Evolutionary conservation across 2,329 filamentous ascomycete genomes (phyloP).

Genomic region (Neurospora sp.): DNA sequence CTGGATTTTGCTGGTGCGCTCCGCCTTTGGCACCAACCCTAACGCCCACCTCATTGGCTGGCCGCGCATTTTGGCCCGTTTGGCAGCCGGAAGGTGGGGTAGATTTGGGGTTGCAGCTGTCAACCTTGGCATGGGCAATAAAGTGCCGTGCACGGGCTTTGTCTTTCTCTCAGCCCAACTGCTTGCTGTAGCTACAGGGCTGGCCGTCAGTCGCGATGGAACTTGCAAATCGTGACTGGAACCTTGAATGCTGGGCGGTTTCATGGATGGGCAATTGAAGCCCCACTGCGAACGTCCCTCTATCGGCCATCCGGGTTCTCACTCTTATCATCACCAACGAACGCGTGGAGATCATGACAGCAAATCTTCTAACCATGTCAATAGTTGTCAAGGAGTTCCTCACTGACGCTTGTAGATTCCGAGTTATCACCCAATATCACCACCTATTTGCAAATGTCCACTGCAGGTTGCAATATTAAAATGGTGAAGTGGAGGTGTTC

Average conservation of each 20-base stretch:
- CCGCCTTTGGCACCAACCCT: constrained; percentile 15
- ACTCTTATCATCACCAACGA: neutral
- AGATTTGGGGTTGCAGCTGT: neutral
- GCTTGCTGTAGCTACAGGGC: neutral
- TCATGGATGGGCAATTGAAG: neutral
- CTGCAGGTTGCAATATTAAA: neutral
- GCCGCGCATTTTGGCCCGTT: neutral
- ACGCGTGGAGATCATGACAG: neutral
- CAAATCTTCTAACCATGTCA: neutral
- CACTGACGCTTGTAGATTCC: neutral
- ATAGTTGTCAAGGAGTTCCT: neutral
- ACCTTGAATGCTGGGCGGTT: neutral
- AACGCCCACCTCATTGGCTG: constrained; percentile 1
- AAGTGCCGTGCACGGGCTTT: neutral
- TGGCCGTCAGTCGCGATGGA: neutral
- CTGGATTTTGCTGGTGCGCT: constrained; percentile 16
- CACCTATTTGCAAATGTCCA: neutral
- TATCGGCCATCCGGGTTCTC: neutral
- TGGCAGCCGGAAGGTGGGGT: neutral
- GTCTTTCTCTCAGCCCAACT: neutral
- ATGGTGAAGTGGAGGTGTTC: neutral
- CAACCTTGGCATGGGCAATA: neutral
- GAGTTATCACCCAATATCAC: neutral
- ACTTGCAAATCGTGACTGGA: neutral
- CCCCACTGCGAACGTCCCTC: neutral